Base-by-base conservation (phyloP, 371 early-diverging fungal species). In the Phascolomyces articulosus region DNA sequence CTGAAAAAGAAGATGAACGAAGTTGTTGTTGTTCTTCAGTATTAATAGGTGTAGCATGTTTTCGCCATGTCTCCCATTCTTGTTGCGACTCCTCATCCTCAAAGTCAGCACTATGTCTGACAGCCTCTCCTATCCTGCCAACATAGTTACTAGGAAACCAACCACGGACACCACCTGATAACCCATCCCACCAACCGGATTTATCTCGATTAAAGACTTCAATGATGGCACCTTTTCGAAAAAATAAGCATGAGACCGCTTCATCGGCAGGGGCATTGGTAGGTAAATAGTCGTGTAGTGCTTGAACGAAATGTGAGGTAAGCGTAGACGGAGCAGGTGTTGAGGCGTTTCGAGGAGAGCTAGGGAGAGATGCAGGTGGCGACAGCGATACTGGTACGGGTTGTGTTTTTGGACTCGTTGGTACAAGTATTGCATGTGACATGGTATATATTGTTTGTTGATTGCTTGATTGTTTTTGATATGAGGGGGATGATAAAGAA, bases 131-230 rank as follows among this genome's bases (percentile, higher is more conserved):
- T 23, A 82, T 75, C 60, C 69, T 67, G 24, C 82, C 79, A 20
- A 83, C 81, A 58, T 80, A 83, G 58, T 78, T 83, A 27, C 75
- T 74, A 26, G 83, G 83, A 62, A 83, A 84, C 82, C 84, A 83
- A 13, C 84, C 84, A 60, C 84, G 67, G 9, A 73, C 62, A 56
- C 78, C 77, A 49, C 71, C 73, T 20, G 71, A 76, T 23, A 68
- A 58, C n/a, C 84, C 84, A 61, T 83, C 84, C 84, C 84, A 83
- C 84, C 84, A 83, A 18, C 84, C 84, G 58, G 81, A 81, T 40
- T 67, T 63, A 44, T 81, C 81, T 60, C 80, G 63, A 49, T 74
- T 79, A 40, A 79, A 76, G 0, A 83, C 82, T 69, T 83, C 80
- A 44, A 83, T 83, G 69, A 81, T 83, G 28, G 79, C 69, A 7